Base-by-base conservation (phyloP, 371 early-diverging fungal species). In the Conidiobolus incongruus region DNA sequence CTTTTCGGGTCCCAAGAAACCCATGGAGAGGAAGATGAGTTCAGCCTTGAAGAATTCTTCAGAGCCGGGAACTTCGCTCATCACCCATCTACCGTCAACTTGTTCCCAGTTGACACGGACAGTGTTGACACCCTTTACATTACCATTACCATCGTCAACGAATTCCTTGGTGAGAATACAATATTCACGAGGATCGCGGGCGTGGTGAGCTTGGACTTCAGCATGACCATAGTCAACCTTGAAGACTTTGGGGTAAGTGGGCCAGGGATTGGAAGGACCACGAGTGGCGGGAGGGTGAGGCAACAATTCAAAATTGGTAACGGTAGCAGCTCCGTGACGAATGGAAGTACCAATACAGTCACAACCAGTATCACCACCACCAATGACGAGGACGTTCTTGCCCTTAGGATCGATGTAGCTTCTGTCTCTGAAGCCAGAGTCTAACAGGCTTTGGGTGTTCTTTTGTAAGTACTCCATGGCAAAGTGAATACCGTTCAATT, bases 361-460 rank as follows among this genome's bases (percentile, higher is more conserved):
- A 51, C 79, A 84, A 51, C 90, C 93, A 11, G 96, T 95, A 56
- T 92, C 96, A 47, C 96, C 96, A 52, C 90, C 96, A 60, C 96
- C 96, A 65, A 95, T 91, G 15, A 95, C 90, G 49, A 95, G 63
- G 0, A 95, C 96, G 45, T 82, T 63, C 67, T 88, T 89, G 60
- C 73, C 91, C 56, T 84, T 81, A 28, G 89, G 91, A 47, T 63
- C 69, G 42, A 95, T 56, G 52, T 84, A 83, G 21, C 65, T 56
- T 36, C 47, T 52, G 54, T 87, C 77, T 44, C 60, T 55, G 13
- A 86, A 55, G 19, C 72, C 68, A 13, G 72, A 70, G 51, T 88
- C 82, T 22, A 92, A 55, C 32, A 91, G 63, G 32, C 70, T 65
- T 68, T 86, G 81, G 35, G 91, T 89, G 61, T 80, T 89, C 47